Base-by-base conservation (phyloP, 2,329 filamentous ascomycete genomes). In the Scolecobasidium constrictum region DNA sequence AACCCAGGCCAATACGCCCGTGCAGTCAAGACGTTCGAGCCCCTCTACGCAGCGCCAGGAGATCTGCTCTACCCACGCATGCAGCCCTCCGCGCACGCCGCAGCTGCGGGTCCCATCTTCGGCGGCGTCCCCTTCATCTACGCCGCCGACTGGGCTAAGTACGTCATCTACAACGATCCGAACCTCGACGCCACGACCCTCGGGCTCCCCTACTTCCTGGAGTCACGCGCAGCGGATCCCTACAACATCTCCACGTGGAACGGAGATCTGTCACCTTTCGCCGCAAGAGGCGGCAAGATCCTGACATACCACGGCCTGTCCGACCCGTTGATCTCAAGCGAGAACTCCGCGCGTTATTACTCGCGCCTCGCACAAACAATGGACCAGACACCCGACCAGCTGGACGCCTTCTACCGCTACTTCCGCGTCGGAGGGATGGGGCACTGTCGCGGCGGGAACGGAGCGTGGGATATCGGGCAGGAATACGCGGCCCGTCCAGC, bases 401-500 rank as follows among this genome's bases (percentile, higher is more conserved):
- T 43, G 20, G 43, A 46, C 26, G 21, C 31, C n/a, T 46, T 42
- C 26, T 42, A 42, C 23, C 38, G 43, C 20, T 46, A 28, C 31
- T 46, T 46, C n/a, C 38, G 39, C 2, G 35, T 46, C 22, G 22
- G 16, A 19, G 43, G 43, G n/a, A 42, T 34, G 5, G 38, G 21
- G 4, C 43, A 46, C 34, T 46, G 43, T 21, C 20, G 9, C 16
- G 17, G 13, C 12, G 43, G 43, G 5, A 15, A 9, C 3, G 43
- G 43, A 16, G 43, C 43, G 21, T 37, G 34, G 18, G 28, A 17
- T n/a, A 21, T 46, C 7, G 43, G 39, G 16, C 38, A 42, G 18
- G 26, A 31, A n/a, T n/a, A 31, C 9, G 26, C 26, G 9, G n/a
- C 4, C 48, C 53, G 5, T 21, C 46, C 6, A 54, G 52, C n/a